Base-by-base conservation (phyloP, 179 eudicot species). In the Spinacia oleracea region DNA sequence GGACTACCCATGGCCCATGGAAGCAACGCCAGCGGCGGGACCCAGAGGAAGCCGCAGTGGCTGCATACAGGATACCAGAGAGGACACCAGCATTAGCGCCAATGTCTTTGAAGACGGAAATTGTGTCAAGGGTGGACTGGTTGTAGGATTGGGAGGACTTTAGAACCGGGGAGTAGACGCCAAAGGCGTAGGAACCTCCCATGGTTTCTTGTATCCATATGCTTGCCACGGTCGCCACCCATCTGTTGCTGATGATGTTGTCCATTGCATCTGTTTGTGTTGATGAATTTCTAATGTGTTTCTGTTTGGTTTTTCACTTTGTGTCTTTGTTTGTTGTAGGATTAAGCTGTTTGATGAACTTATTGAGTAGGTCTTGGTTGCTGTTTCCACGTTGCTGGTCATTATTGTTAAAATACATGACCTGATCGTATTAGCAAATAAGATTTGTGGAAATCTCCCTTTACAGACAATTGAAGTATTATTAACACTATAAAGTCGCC, bases 81-180 rank as follows among this genome's bases (percentile, higher is more conserved):
- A 66, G 65, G 35, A 72, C 25, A 67, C 82, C 82, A 5, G 82
- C 82, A 70, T 90, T 91, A 40, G 90, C 89, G 40, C 97, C 94
- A 74, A 92, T 86, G 85, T 90, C 97, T 76, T 92, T 92, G 87
- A 92, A 92, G 71, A 89, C 91, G 25, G 97, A 90, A 70, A 92
- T 85, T 4, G 89, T 87, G 84, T 89, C 89, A 65, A 93, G 96
- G n/a, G 95, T 90, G 1, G 95, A 89, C 66, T 93, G 98, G 48
- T 84, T 82, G 82, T 93, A 93, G 72, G 64, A 75, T 55, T 90
- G 98, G 29, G 84, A 83, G 59, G 93, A 84, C 79, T 93, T 93
- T 43, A 93, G 85, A 73, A 75, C 78, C n/a, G 90, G 71, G 10
- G 97, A 93, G 87, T 92, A 93, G 83, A 93, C 86, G 75, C 88